These are phyloP conservation scores for Sextonia rubra DNA, from an alignment of 164 flowering plant species.

Conservation along the genomic window DNA sequence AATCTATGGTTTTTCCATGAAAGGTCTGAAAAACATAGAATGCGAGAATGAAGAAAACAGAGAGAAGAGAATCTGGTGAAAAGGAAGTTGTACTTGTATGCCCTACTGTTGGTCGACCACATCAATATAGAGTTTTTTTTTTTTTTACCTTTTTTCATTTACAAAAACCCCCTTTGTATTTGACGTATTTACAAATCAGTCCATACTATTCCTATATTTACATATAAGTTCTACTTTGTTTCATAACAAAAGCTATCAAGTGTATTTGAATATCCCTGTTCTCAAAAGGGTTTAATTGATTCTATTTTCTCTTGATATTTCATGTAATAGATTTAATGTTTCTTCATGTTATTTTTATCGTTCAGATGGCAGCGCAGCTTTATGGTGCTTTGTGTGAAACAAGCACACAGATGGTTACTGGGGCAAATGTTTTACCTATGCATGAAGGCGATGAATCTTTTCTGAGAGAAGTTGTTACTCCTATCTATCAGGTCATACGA, in stretches of 20 bases:
- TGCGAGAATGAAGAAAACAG: too few relatives aligned
- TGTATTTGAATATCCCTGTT: not conserved
- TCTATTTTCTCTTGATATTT: not conserved
- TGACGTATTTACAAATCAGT: too few relatives aligned
- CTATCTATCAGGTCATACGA: slow-evolving; percentile 71
- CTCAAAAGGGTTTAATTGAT: too few relatives aligned
- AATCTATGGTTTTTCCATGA: too few relatives aligned
- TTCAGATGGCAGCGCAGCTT: slow-evolving; percentile 81
- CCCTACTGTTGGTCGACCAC: too few relatives aligned
- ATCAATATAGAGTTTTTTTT: too few relatives aligned
- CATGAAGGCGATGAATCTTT: slow-evolving; percentile 68
- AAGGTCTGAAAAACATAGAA: too few relatives aligned
- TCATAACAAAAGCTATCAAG: not conserved
- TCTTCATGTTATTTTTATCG: slow-evolving; percentile 7
- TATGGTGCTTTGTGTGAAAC: slow-evolving; percentile 43
- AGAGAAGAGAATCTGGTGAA: too few relatives aligned
- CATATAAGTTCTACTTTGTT: not conserved
- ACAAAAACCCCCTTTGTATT: too few relatives aligned
- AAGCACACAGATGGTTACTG: slow-evolving; percentile 48
- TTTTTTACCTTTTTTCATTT: too few relatives aligned
- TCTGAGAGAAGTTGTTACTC: slow-evolving; percentile 68
- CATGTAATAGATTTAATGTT: not conserved
- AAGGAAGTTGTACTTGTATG: too few relatives aligned
- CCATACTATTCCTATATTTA: too few relatives aligned
- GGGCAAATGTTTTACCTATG: slow-evolving; percentile 39